phyloP scores from a whole-genome alignment of 495 filamentous ascomycete species.

The Penicillium canariense region DNA sequence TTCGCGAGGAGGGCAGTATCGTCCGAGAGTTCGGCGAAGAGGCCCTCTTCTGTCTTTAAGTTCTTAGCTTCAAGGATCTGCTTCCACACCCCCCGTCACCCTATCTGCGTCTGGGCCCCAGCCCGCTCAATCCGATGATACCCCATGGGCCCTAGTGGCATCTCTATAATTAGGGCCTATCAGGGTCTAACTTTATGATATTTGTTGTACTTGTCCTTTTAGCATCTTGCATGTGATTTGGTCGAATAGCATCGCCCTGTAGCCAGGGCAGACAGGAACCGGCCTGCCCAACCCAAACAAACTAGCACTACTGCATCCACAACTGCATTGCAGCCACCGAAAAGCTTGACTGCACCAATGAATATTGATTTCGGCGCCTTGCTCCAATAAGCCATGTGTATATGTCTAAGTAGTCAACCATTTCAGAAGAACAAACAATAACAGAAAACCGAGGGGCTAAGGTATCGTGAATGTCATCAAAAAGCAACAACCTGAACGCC shows the following conservation, averaged over 20 bases:
- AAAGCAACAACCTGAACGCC: constrained; percentile 4
- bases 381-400: not conserved
- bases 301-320: constrained; percentile 5
- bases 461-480: constrained; percentile 9
- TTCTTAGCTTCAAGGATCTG: not conserved
- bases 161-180: constrained; percentile 7
- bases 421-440: not conserved
- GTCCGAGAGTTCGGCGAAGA: constrained; percentile 60
- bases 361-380: not conserved
- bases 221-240: constrained; percentile 16
- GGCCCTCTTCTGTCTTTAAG: constrained; percentile 56
- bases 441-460: not conserved
- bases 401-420: no score
- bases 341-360: constrained; percentile 7
- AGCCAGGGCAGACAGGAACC: not conserved
- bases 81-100: constrained; percentile 1
- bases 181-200: constrained; percentile 4
- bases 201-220: constrained; percentile 6
- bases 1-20: constrained; percentile 58
- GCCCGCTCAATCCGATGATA: constrained; percentile 13
- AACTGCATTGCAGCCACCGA: constrained; percentile 10
- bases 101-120: not conserved
- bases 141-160: constrained; percentile 8
- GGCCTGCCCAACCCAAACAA: not conserved
- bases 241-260: constrained; percentile 1